Conservation (phyloP, 306 rosid genomes). For the Heteromeles arbutifolia region DNA sequence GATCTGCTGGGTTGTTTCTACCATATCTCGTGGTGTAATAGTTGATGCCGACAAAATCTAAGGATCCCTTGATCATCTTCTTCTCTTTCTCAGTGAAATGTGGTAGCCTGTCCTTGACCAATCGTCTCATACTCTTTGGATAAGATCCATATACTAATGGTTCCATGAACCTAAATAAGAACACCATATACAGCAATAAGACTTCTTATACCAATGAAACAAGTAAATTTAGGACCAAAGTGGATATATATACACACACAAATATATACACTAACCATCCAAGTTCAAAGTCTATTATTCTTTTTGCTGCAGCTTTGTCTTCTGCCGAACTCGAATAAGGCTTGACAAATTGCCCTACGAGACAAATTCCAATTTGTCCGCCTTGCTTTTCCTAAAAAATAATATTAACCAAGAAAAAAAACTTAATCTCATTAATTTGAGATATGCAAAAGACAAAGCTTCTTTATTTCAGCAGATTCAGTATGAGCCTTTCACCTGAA, state of each 20-base stretch:
- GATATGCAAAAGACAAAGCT: background rate
- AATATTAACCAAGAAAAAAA: background rate
- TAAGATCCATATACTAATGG: slow-evolving; percentile 22
- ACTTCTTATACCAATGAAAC: background rate
- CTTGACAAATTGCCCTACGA: slow-evolving; percentile 12
- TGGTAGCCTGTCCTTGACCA: slow-evolving; percentile 17
- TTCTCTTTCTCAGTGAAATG: slow-evolving; percentile 9
- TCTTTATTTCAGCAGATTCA: background rate
- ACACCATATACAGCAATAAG: background rate
- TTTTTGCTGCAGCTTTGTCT: slow-evolving; percentile 28
- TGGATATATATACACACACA: no score
- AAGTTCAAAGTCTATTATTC: slow-evolving; percentile 25
- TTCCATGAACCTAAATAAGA: slow-evolving; percentile 11
- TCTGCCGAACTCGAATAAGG: slow-evolving; percentile 15
- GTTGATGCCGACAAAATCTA: slow-evolving; percentile 25
- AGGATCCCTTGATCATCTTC: slow-evolving; percentile 9
- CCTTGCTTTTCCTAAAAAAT: slow-evolving; percentile 18
- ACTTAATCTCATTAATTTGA: background rate
- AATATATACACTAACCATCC: slow-evolving; percentile 24
- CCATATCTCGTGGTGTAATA: slow-evolving; percentile 25
- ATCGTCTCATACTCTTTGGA: slow-evolving; percentile 14
- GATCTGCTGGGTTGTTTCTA: background rate
- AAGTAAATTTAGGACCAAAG: background rate
- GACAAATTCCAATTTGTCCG: slow-evolving; percentile 33
- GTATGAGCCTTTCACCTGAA: slow-evolving; percentile 25